Evolutionary conservation across 805 yeast species (phyloP).

Genomic region (Ogataea sp.): DNA sequence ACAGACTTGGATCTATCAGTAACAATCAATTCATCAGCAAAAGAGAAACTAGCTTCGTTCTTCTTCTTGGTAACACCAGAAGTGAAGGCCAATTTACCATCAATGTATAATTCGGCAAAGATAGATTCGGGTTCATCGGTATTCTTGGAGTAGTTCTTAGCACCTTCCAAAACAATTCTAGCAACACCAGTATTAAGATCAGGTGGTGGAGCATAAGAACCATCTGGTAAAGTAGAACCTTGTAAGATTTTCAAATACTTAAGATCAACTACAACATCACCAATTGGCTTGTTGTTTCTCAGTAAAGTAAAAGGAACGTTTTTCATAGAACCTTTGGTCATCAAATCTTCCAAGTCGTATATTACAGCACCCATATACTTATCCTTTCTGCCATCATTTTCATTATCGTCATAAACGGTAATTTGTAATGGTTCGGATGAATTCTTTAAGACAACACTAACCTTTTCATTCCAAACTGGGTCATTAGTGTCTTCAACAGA

Average conservation of each 20-base stretch:
- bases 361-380: constrained; percentile 71
- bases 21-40: constrained; percentile 52
- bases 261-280: constrained; percentile 61
- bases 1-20: constrained; percentile 63
- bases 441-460: constrained; percentile 60
- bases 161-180: constrained; percentile 55
- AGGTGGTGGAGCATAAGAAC: constrained; percentile 78
- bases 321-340: constrained; percentile 41
- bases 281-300: constrained; percentile 80
- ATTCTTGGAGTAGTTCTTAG: constrained; percentile 41
- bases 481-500: constrained; percentile 55
- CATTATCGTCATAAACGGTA: constrained; percentile 65
- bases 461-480: constrained; percentile 82
- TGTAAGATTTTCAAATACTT: constrained; percentile 70
- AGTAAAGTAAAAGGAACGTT: constrained; percentile 49
- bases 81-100: constrained; percentile 49
- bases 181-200: constrained; percentile 92
- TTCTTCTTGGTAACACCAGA: constrained; percentile 53
- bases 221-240: constrained; percentile 60
- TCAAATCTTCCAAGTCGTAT: constrained; percentile 60
- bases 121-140: constrained; percentile 44
- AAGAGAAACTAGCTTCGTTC: constrained; percentile 61
- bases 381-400: constrained; percentile 58
- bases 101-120: constrained; percentile 63
- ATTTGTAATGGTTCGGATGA: constrained; percentile 79